These are phyloP conservation scores for Chaetomidium leptoderma DNA, from an alignment of 495 filamentous ascomycete genomes.

Conservation along the genomic window DNA sequence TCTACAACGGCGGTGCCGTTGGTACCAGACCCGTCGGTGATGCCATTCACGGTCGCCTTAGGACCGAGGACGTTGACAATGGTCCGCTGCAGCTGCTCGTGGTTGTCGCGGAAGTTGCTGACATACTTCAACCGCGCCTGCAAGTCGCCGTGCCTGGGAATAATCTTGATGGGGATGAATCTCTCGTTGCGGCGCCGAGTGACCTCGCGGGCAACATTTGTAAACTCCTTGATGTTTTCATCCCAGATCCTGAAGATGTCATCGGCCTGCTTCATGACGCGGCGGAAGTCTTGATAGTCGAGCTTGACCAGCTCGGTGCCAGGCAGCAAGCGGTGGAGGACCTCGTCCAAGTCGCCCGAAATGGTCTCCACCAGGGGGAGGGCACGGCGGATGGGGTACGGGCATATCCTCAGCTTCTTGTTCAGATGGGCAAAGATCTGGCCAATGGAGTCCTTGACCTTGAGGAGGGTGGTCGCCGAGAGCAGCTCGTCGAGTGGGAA, in stretches of 20 bases:
- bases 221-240: slow-evolving; percentile 93
- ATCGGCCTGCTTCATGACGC: slow-evolving; percentile 75
- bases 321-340: slow-evolving; percentile 77
- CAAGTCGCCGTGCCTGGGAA: slow-evolving; percentile 74
- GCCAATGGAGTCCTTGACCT: slow-evolving; percentile 82
- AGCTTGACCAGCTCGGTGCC: slow-evolving; percentile 86
- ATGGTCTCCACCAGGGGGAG: slow-evolving; percentile 97
- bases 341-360: slow-evolving; percentile 82
- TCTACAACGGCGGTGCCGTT: slow-evolving; percentile 71
- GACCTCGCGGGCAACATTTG: slow-evolving; percentile 90
- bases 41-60: slow-evolving; percentile 51
- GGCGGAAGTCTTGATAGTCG: slow-evolving; percentile 83
- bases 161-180: slow-evolving; percentile 97
- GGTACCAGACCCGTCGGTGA: slow-evolving; percentile 45
- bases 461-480: slow-evolving; percentile 82
- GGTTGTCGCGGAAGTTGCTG: slow-evolving; percentile 86
- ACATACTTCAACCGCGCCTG: slow-evolving; percentile 91
- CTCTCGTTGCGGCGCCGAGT: slow-evolving; percentile 87
- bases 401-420: slow-evolving; percentile 91
- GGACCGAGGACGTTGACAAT: slow-evolving; percentile 91
- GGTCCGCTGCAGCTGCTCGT: slow-evolving; percentile 93
- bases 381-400: slow-evolving; percentile 87
- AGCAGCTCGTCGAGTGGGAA: slow-evolving; percentile 93
- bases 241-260: slow-evolving; percentile 91
- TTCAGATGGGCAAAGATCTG: slow-evolving; percentile 91